phyloP scores from a whole-genome alignment of 75 land plant genomes.

The Larix kaempferi region DNA sequence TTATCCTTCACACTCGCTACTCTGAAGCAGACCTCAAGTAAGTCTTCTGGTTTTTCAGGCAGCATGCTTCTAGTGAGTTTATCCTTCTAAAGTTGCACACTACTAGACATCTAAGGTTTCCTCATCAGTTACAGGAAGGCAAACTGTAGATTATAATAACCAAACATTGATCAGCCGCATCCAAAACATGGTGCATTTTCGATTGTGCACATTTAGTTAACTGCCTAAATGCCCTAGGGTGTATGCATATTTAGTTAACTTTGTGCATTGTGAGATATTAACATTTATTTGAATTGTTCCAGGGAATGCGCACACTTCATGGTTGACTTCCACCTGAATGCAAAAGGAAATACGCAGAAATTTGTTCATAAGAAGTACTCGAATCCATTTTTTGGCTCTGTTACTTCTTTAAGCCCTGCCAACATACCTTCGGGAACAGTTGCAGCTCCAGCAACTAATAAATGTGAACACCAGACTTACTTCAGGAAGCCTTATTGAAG shows the following conservation, averaged over 20 bases:
- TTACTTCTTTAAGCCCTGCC: not conserved
- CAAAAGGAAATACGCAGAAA: slow-evolving; percentile 15
- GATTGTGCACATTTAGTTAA: too few relatives aligned
- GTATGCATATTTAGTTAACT: too few relatives aligned
- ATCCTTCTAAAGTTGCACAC: slow-evolving; percentile 14
- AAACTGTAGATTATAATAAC: too few relatives aligned
- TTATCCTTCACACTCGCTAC: slow-evolving; percentile 73
- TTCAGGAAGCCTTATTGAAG: too few relatives aligned
- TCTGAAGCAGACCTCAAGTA: slow-evolving; percentile 59
- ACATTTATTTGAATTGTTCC: not conserved
- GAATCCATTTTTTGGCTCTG: not conserved
- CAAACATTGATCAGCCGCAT: too few relatives aligned
- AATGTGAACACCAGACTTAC: too few relatives aligned
- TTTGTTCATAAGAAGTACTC: slow-evolving; percentile 20
- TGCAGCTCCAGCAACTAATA: too few relatives aligned
- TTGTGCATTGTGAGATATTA: too few relatives aligned
- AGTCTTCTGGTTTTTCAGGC: slow-evolving; percentile 4
- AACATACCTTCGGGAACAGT: too few relatives aligned
- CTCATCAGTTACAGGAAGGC: too few relatives aligned
- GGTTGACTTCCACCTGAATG: slow-evolving; percentile 47
- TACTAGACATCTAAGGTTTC: not conserved
- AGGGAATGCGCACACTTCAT: slow-evolving; percentile 68
- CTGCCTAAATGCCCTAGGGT: too few relatives aligned
- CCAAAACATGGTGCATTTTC: too few relatives aligned
- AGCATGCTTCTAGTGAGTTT: not conserved